phyloP scores from a whole-genome alignment of 2,329 filamentous ascomycete genomes.

The Sarocladium oryzae region DNA sequence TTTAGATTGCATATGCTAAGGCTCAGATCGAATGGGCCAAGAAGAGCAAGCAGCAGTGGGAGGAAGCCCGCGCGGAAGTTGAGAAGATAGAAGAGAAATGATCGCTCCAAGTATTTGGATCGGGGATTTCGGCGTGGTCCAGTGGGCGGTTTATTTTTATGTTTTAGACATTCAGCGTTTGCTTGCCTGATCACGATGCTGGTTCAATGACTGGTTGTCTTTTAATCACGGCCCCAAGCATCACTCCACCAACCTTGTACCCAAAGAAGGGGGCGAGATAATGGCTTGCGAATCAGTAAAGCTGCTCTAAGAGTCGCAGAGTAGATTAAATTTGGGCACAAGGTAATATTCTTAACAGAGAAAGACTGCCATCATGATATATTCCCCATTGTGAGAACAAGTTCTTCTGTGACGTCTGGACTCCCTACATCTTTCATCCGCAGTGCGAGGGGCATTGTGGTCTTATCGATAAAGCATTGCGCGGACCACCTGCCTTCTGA shows the following conservation, averaged over 20 bases:
- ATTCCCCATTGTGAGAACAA: too few species aligned
- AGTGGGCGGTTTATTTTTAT: background rate
- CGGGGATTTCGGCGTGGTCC: background rate
- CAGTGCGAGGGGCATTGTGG: too few species aligned
- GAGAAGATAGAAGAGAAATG: slow-evolving; percentile 71
- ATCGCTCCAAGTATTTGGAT: slow-evolving; percentile 5
- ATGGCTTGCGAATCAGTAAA: too few species aligned
- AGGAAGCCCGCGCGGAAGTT: slow-evolving; percentile 81
- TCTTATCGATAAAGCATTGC: background rate
- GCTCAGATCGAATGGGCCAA: slow-evolving; percentile 93
- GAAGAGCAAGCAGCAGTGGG: slow-evolving; percentile 85
- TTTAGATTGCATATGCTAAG: slow-evolving; percentile 80
- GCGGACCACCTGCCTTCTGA: background rate
- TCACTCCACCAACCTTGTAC: too few species aligned
- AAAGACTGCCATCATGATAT: too few species aligned
- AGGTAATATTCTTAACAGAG: too few species aligned
- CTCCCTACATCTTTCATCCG: too few species aligned
- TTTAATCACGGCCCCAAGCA: background rate
- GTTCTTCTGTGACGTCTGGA: too few species aligned
- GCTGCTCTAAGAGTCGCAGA: too few species aligned
- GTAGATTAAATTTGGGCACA: too few species aligned
- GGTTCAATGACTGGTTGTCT: background rate
- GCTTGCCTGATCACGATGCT: background rate
- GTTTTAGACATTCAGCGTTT: slow-evolving; percentile 8
- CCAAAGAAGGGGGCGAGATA: too few species aligned